Evolutionary conservation across 2,329 filamentous ascomycete genomes (phyloP), one percentile per base, ranked within the genome.

Genomic region (Hypoxylon sp.): DNA sequence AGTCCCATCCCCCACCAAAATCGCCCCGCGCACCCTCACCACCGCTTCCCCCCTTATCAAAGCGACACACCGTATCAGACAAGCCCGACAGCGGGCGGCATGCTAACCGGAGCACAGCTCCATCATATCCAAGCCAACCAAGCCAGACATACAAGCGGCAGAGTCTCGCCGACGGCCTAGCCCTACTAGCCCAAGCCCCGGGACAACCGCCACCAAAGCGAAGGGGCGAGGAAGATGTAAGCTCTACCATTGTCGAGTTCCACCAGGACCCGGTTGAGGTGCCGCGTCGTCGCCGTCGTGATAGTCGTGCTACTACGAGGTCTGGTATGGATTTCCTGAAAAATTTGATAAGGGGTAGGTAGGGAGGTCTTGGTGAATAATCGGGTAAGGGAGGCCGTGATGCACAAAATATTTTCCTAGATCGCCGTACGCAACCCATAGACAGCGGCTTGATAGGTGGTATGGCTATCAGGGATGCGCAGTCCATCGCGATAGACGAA

Each of bases 201-300:
- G 53, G 7, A 7, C 12, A 12, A 12, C 12, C 19, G 8, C 21
- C 7, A 7, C 16, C 2, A 8, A 32, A 19, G 43, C 7, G 7
- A 5, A 37, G 5, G 9, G 9, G 34, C 3, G 37, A 46, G 0
- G 21, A 27, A 4, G 48, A 52, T n/a, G 16, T 45, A 8, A 29
- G 47, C 19, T 60, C 56, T 27, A 34, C 45, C 34, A 32, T 29
- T 8, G 47, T 53, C 9, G 27, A 60, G 8, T 3, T 34, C 32
- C 45, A 48, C 55, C 5, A 11, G 8, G 45, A 53, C 1, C 32
- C 47, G 4, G 21, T 7, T 2, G 7, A 19, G 23, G 3, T 6
- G 5, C 25, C 14, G 2, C 46, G 25, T 5, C 55, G 25, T 29
- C 54, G n/a, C 32, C 54, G 21, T n/a, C 41, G 12, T 34, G 11